These are phyloP conservation scores for Macrolepiota dolichaula DNA, from an alignment of 768 basidiomycete genomes.

Conservation along the genomic window DNA sequence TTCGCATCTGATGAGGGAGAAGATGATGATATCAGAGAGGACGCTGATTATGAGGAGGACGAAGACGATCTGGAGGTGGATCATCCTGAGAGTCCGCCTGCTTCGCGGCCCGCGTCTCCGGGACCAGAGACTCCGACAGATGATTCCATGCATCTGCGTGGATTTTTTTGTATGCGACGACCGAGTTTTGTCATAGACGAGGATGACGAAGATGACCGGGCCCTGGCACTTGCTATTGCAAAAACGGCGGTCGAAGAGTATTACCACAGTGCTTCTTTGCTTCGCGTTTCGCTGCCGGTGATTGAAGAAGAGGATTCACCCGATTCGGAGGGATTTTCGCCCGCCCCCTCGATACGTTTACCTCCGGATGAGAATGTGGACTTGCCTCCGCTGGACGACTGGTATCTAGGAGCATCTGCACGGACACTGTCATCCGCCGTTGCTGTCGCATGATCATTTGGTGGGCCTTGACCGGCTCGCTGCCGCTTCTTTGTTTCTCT, in stretches of 20 bases:
- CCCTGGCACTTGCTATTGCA: slow-evolving; percentile 11
- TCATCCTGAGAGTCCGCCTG: slow-evolving; percentile 10
- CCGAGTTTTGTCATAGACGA: slow-evolving; percentile 7
- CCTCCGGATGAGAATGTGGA: slow-evolving; percentile 26
- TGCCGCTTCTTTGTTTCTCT: not conserved
- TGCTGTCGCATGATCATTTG: not conserved
- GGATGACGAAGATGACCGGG: slow-evolving; percentile 19
- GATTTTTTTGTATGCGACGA: slow-evolving; percentile 5
- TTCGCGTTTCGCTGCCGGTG: slow-evolving; percentile 9
- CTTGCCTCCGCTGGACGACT: slow-evolving; percentile 38
- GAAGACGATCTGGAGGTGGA: slow-evolving; percentile 10
- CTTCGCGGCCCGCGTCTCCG: slow-evolving; percentile 15
- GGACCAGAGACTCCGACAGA: slow-evolving; percentile 20
- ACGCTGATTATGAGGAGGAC: slow-evolving; percentile 18
- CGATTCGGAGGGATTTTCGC: slow-evolving; percentile 2
- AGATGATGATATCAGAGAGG: slow-evolving; percentile 8
- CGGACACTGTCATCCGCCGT: slow-evolving; percentile 11
- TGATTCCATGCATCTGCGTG: slow-evolving; percentile 5
- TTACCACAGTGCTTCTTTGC: slow-evolving; percentile 1
- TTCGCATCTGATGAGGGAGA: slow-evolving; percentile 14
- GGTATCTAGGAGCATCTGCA: slow-evolving; percentile 29
- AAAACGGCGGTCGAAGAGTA: slow-evolving; percentile 10
- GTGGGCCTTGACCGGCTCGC: not conserved
- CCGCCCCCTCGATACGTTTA: not conserved
- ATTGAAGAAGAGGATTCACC: slow-evolving; percentile 11